Base-by-base conservation (phyloP, 2,329 filamentous ascomycete genomes). In the Epichloe uncinata region DNA sequence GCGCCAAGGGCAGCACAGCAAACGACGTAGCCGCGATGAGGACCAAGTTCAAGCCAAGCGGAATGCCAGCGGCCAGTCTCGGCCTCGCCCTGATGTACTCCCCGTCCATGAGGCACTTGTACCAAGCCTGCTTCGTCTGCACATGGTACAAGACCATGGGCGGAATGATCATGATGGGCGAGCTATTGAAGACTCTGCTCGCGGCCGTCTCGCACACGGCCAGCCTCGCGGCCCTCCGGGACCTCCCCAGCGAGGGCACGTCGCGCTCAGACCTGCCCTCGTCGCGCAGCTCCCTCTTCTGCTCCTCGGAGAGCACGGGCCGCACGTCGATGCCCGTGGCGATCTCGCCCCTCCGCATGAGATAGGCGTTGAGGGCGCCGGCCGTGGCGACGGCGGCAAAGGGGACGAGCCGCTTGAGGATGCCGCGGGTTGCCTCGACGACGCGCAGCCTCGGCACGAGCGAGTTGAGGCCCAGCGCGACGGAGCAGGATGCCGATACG, bases 281-380 rank as follows among this genome's bases (percentile, higher is more conserved):
- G 7, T 63, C 66, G 44, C 68, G 66, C 41, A 79, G 67, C 63
- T 75, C 73, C 46, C 66, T 68, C 68, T 82, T 86, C 63, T 89
- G 82, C 15, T 74, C 75, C 4, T 82, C 82, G 2, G 82, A 83
- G 11, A 90, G 76, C 6, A 88, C 82, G 1, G 90, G 89, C 67
- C 84, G 96, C 37, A 98, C 81, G 66, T 97, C 87, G 61, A 98
- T 98, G 48, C 93, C 93, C 53, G 79, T 80, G 61, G 86, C 79
- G 60, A 98, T 97, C 71, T 98, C 93, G 67, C 96, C 91, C 55
- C 88, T 84, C 52, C 93, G 87, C 93, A 98, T 98, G 50, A 98
- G 78, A 69, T 96, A 94, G 30, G 96, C 93, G 68, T 98, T 98
- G 54, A 98, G 75, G 1, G 83, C 88, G 61, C 89, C 90, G 4